Percentiles rank a stretch among this genome's conserved stretches.
phyloP scores from a whole-genome alignment of 2,329 filamentous ascomycete genomes.

The Tothia fuscella region DNA sequence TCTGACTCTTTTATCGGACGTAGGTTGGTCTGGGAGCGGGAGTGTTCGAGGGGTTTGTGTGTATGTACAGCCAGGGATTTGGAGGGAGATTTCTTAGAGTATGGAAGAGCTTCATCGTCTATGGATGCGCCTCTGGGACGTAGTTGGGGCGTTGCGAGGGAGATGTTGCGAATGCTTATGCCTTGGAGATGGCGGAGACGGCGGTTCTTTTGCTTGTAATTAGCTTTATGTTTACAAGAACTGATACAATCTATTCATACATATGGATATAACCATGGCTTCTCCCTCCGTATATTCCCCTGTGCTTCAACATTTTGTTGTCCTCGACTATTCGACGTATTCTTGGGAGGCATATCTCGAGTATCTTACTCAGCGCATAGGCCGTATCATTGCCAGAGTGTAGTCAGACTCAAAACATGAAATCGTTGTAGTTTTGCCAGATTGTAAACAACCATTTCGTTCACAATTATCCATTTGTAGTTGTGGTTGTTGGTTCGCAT shows the following conservation, averaged over 20 bases:
- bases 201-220: constrained; percentile 50
- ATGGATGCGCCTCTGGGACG: constrained; percentile 48
- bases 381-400: no score
- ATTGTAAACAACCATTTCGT: no score
- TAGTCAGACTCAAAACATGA: no score
- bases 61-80: constrained; percentile 49
- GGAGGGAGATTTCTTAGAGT: constrained; percentile 50
- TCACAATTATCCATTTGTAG: no score
- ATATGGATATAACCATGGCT: constrained; percentile 41
- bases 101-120: constrained; percentile 64
- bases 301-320: constrained; percentile 5
- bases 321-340: neutral
- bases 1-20: constrained; percentile 23
- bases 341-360: no score
- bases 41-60: constrained; percentile 39
- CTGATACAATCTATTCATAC: constrained; percentile 23
- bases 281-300: constrained; percentile 27
- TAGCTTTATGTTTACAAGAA: constrained; percentile 3
- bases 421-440: no score
- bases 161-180: constrained; percentile 76
- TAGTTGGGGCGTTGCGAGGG: constrained; percentile 43
- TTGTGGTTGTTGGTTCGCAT: no score
- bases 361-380: no score
- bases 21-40: constrained; percentile 46
- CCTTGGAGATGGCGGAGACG: constrained; percentile 79